Evolutionary conservation across 192 early-diverging fungal species (phyloP).

Genomic region (Jimgerdemannia lactiflua): DNA sequence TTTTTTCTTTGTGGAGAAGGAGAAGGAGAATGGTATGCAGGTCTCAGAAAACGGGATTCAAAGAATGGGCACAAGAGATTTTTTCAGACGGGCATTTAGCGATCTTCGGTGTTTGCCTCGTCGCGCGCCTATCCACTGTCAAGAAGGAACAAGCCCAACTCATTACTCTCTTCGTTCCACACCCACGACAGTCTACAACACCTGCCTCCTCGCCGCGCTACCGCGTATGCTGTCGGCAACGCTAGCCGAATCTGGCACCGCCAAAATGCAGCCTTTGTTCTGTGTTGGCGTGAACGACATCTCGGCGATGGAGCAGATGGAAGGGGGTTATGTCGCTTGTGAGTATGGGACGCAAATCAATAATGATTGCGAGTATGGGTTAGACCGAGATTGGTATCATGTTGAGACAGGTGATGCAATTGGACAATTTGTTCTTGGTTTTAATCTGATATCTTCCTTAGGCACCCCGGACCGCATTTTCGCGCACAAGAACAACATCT

Average conservation of each 20-base stretch:
- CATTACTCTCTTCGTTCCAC: not conserved
- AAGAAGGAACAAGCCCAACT: too few species aligned
- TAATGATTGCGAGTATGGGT: not conserved
- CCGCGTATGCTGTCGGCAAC: conserved; percentile 14
- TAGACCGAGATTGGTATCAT: not conserved
- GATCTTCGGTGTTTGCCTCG: too few species aligned
- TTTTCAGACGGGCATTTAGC: too few species aligned
- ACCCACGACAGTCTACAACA: conserved; percentile 38
- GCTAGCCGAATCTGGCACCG: conserved; percentile 7
- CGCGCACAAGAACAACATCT: conserved; percentile 39
- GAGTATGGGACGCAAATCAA: conserved; percentile 12
- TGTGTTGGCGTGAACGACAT: conserved; percentile 51
- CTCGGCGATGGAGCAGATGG: conserved; percentile 20
- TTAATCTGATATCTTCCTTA: conserved; percentile 1
- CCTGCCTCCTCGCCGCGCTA: conserved; percentile 40
- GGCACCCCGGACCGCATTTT: conserved; percentile 52
- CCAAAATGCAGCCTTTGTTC: conserved; percentile 34
- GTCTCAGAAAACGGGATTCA: not conserved
- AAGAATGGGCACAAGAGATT: not conserved
- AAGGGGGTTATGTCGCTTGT: conserved; percentile 47
- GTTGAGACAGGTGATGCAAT: too few species aligned
- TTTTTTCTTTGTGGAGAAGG: not conserved
- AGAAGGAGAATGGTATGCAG: conserved; percentile 1
- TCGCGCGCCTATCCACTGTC: too few species aligned
- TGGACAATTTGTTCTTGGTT: too few species aligned